Evolutionary conservation across 2,329 filamentous ascomycete species (phyloP).

Genomic region (Aspergillus alliaceus): DNA sequence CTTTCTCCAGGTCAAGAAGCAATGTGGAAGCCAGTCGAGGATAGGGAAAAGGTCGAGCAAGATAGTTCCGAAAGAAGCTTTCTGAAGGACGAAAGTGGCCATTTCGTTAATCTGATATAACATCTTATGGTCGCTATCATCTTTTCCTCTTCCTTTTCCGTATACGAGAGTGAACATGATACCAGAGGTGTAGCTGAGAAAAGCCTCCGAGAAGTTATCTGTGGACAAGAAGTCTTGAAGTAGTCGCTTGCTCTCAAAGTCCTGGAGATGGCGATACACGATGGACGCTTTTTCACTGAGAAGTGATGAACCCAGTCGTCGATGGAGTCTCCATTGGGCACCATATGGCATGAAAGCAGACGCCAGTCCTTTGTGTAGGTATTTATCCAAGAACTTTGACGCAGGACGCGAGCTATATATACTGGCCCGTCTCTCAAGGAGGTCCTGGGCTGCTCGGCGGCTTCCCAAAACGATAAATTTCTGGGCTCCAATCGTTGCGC

Average conservation of each 20-base stretch:
- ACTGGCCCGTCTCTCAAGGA: constrained; percentile 39
- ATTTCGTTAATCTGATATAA: constrained; percentile 50
- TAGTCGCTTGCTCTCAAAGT: constrained; percentile 50
- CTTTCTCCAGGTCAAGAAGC: constrained; percentile 10
- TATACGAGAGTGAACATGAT: constrained; percentile 54
- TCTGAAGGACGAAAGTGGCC: constrained; percentile 17
- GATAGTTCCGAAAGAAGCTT: constrained; percentile 2
- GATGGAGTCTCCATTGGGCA: constrained; percentile 47
- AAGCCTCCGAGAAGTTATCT: constrained; percentile 45
- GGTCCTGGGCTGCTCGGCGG: constrained; percentile 33
- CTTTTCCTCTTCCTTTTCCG: constrained; percentile 45
- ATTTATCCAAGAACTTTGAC: constrained; percentile 25
- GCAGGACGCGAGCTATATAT: constrained; percentile 42
- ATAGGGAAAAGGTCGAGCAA: constrained; percentile 14
- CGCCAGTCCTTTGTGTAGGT: constrained; percentile 37
- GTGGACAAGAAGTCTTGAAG: constrained; percentile 43
- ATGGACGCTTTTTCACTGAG: constrained; percentile 46
- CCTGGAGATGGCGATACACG: constrained; percentile 51
- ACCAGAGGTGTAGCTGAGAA: constrained; percentile 51
- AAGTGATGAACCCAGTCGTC: constrained; percentile 43
- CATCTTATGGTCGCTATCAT: constrained; percentile 45
- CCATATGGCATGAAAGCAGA: constrained; percentile 53
- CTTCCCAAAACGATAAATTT: constrained; percentile 38
- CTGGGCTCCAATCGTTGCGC: constrained; percentile 30
- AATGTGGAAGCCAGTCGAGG: constrained; percentile 4